Conservation (phyloP, 139 green algal genomes). For the Volvox africanus region DNA sequence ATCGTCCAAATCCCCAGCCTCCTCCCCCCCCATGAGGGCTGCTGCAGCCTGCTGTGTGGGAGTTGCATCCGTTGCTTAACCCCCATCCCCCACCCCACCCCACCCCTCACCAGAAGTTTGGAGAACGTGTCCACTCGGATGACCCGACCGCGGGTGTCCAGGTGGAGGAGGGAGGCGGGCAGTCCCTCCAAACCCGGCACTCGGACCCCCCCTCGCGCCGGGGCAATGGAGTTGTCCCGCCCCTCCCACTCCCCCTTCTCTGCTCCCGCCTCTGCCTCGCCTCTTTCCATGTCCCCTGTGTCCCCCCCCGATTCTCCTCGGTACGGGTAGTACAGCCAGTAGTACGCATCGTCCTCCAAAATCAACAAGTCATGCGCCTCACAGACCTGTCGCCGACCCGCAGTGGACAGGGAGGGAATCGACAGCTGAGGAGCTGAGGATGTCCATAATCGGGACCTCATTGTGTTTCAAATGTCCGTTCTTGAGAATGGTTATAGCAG, state of each 20-base stretch:
- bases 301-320: not conserved
- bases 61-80: no score
- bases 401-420: no score
- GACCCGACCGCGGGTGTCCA: slow-evolving; percentile 81
- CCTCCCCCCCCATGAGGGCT: not conserved
- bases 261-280: no score
- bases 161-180: slow-evolving; percentile 67
- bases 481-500: no score
- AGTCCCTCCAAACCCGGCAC: slow-evolving; percentile 23
- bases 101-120: slow-evolving; percentile 69
- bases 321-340: slow-evolving; percentile 73
- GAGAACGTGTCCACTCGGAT: slow-evolving; percentile 84
- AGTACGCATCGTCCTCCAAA: slow-evolving; percentile 92
- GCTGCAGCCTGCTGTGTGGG: no score
- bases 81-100: not conserved
- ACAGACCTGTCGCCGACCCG: not conserved
- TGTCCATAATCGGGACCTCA: no score
- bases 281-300: no score
- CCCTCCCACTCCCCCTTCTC: no score
- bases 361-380: slow-evolving; percentile 74
- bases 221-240: not conserved
- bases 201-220: not conserved
- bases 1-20: not conserved
- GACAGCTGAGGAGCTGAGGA: no score
- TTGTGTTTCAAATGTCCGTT: no score